Evolutionary conservation across 768 basidiomycete genomes (phyloP).

Genomic region (Piloderma croceum): DNA sequence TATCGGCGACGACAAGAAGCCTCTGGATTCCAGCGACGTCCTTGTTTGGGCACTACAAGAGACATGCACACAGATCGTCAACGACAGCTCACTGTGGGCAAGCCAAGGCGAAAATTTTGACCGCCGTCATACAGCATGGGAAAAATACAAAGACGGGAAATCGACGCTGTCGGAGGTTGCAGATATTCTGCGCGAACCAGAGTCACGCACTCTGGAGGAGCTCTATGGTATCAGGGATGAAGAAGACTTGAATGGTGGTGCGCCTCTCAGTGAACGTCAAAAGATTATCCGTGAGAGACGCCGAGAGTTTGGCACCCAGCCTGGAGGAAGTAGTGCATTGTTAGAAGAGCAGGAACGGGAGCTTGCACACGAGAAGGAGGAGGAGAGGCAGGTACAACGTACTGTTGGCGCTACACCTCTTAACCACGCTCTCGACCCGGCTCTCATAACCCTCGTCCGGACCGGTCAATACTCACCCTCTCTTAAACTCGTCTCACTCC

Average conservation of each 20-base stretch:
- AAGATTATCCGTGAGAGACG: slow-evolving; percentile 9
- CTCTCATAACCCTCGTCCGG: slow-evolving; percentile 14
- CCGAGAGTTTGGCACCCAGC: slow-evolving; percentile 1
- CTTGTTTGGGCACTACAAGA: slow-evolving; percentile 25
- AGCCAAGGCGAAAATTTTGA: slow-evolving; percentile 15
- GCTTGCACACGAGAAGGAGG: slow-evolving; percentile 12
- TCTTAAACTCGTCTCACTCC: background rate
- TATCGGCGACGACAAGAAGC: slow-evolving; percentile 10
- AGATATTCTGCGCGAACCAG: slow-evolving; percentile 16
- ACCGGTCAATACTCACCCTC: slow-evolving; percentile 1
- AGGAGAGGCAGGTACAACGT: slow-evolving; percentile 14
- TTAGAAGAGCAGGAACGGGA: slow-evolving; percentile 18
- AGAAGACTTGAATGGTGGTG: background rate
- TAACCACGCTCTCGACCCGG: slow-evolving; percentile 16
- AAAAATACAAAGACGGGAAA: background rate
- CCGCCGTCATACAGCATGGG: slow-evolving; percentile 6
- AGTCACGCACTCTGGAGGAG: slow-evolving; percentile 18
- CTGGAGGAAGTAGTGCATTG: background rate
- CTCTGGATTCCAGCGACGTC: no score
- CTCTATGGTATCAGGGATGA: slow-evolving; percentile 14
- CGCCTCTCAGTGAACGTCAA: no score
- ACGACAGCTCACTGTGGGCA: slow-evolving; percentile 20
- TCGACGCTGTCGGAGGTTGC: background rate
- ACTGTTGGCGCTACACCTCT: slow-evolving; percentile 7
- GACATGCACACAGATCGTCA: slow-evolving; percentile 26